A percentile compares a stretch with the other conserved stretches of the same genome.
These are phyloP conservation scores for Mycosphaerella sp. DNA, from an alignment of 2,329 filamentous ascomycete species.

Conservation along the genomic window DNA sequence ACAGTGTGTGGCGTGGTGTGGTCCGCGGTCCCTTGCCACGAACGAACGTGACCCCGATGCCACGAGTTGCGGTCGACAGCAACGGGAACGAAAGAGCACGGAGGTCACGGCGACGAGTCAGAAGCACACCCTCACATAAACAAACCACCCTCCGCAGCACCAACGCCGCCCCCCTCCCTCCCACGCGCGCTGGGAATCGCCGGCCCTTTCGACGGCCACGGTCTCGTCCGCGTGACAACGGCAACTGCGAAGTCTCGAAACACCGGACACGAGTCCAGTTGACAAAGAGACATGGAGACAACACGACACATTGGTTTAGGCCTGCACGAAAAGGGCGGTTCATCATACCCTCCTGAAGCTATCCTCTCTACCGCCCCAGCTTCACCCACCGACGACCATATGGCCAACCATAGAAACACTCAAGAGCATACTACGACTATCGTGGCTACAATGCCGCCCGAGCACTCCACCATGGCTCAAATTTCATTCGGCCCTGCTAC, in stretches of 20 bases:
- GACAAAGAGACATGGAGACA: conserved; percentile 6
- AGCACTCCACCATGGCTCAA: conserved; percentile 48
- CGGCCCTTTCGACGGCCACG: not conserved
- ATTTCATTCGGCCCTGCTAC: conserved; percentile 59
- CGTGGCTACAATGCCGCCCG: conserved; percentile 24
- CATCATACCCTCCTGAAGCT: conserved; percentile 16
- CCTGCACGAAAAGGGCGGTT: conserved; percentile 3
- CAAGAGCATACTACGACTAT: conserved; percentile 16
- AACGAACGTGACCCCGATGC: not conserved
- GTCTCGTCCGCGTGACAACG: not conserved
- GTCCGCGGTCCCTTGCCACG: not conserved
- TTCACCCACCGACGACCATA: conserved; percentile 27
- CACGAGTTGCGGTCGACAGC: not conserved
- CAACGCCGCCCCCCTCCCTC: not conserved
- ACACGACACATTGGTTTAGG: conserved; percentile 13
- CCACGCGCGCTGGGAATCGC: no score
- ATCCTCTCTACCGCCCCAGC: conserved; percentile 32
- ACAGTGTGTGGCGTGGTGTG: not conserved
- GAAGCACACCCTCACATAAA: not conserved
- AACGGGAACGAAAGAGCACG: not conserved
- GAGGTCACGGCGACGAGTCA: not conserved
- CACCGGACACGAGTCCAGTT: not conserved
- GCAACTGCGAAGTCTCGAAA: not conserved
- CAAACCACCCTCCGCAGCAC: not conserved
- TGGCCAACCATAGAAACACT: conserved; percentile 12